Percentiles rank a stretch among this genome's conserved stretches.
These are phyloP conservation scores for Gymnopilus junonius DNA, from an alignment of 768 basidiomycete genomes.

Conservation along the genomic window DNA sequence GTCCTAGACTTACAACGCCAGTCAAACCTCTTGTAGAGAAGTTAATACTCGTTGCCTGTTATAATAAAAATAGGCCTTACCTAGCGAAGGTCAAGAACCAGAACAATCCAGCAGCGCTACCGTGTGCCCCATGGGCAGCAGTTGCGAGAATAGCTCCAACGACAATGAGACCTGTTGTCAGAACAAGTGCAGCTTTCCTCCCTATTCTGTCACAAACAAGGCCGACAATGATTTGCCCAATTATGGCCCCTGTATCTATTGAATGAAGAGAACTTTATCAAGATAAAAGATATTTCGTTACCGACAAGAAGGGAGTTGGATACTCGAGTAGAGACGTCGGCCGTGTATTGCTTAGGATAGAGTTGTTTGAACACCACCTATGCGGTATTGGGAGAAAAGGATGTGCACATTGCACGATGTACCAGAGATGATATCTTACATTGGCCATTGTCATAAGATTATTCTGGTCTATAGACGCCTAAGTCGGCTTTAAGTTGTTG, in stretches of 20 bases:
- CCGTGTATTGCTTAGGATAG: slow-evolving; percentile 66
- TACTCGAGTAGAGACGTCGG: slow-evolving; percentile 65
- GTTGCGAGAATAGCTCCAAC: slow-evolving; percentile 71
- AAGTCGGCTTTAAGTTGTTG: not conserved
- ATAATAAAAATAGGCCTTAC: slow-evolving; percentile 8
- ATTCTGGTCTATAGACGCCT: slow-evolving; percentile 58
- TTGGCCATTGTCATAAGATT: slow-evolving; percentile 75
- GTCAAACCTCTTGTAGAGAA: slow-evolving; percentile 56
- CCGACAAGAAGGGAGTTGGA: slow-evolving; percentile 76
- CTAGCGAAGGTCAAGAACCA: slow-evolving; percentile 76
- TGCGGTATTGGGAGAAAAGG: not conserved
- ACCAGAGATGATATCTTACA: slow-evolving; percentile 32
- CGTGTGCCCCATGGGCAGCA: slow-evolving; percentile 64
- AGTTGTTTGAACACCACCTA: slow-evolving; percentile 69
- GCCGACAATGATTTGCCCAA: slow-evolving; percentile 67
- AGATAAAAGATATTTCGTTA: slow-evolving; percentile 23
- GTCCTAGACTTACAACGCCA: slow-evolving; percentile 50
- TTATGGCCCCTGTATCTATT: slow-evolving; percentile 51
- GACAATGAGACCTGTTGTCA: slow-evolving; percentile 71
- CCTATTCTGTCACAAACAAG: slow-evolving; percentile 74
- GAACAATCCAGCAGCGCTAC: slow-evolving; percentile 61
- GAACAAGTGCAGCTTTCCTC: slow-evolving; percentile 75
- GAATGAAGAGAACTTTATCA: not conserved
- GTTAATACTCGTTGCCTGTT: not conserved
- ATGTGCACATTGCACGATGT: not conserved